Conservation (phyloP, 179 eudicot species). For the Patellifolia procumbens region DNA sequence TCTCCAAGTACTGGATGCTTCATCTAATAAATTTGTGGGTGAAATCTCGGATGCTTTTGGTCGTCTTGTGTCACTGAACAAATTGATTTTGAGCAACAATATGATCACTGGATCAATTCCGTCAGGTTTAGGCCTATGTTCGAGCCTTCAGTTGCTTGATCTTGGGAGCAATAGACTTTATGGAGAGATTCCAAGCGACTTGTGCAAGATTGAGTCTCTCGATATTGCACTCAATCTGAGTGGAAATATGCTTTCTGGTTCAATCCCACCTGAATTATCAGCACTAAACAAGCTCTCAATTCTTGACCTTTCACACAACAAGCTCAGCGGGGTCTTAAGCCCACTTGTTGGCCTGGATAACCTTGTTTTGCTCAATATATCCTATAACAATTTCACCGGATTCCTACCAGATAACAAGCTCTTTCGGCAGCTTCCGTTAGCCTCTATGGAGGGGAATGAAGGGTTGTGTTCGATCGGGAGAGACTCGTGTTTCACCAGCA, state of each 20-base stretch:
- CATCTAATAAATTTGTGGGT: conserved; percentile 48
- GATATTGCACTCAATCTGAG: conserved; percentile 44
- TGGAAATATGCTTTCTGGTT: conserved; percentile 34
- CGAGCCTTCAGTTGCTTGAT: conserved; percentile 57
- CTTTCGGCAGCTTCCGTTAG: conserved; percentile 45
- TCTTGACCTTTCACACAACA: conserved; percentile 42
- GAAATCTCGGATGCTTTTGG: conserved; percentile 50
- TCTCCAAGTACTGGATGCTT: conserved; percentile 59
- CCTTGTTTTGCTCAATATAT: conserved; percentile 56
- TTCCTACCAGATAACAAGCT: conserved; percentile 50
- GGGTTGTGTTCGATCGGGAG: conserved; percentile 37
- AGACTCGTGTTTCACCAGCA: conserved; percentile 33
- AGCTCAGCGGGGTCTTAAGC: conserved; percentile 32
- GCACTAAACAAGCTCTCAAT: conserved; percentile 37
- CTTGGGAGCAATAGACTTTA: conserved; percentile 45
- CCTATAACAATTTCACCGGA: conserved; percentile 58
- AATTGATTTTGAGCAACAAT: conserved; percentile 51
- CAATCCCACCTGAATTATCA: conserved; percentile 38
- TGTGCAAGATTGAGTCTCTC: conserved; percentile 39
- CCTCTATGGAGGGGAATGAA: conserved; percentile 41
- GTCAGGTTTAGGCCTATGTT: conserved; percentile 45
- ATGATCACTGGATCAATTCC: conserved; percentile 53
- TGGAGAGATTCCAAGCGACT: conserved; percentile 48
- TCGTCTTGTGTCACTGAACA: conserved; percentile 49
- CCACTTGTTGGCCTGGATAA: conserved; percentile 41